phyloP scores from a whole-genome alignment of 306 rosid species.

The Rubus parviflorus region DNA sequence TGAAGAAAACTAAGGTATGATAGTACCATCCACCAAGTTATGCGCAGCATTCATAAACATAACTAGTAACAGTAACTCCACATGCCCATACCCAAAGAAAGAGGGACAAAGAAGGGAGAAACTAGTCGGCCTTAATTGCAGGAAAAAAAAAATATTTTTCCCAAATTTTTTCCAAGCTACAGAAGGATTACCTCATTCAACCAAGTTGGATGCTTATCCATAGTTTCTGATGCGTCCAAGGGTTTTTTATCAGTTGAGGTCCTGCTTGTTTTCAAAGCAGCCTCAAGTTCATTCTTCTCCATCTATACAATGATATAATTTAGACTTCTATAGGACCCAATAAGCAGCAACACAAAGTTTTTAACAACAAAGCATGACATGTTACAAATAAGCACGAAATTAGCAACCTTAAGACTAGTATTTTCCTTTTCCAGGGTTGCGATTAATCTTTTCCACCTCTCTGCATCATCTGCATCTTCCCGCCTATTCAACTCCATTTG shows the following conservation, averaged over 20 bases:
- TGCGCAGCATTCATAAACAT: background rate
- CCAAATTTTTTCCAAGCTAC: background rate
- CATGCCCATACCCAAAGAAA: background rate
- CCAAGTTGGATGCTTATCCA: constrained; percentile 41
- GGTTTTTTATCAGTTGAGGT: constrained; percentile 31
- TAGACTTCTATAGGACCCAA: constrained; percentile 16
- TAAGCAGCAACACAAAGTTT: constrained; percentile 7
- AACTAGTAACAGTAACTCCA: background rate
- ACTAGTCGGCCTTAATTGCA: background rate
- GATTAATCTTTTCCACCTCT: constrained; percentile 52
- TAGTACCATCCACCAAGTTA: background rate
- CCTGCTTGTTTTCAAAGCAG: constrained; percentile 52
- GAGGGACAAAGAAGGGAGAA: background rate
- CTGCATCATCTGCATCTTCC: constrained; percentile 39
- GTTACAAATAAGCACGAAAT: constrained; percentile 13
- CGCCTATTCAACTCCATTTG: constrained; percentile 62
- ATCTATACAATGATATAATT: constrained; percentile 41
- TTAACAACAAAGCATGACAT: constrained; percentile 1
- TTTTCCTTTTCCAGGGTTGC: constrained; percentile 77
- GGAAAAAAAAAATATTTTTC: background rate
- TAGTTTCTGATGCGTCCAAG: constrained; percentile 44
- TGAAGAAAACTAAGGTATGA: too few relatives aligned
- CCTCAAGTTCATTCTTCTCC: constrained; percentile 75
- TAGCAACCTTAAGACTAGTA: constrained; percentile 64
- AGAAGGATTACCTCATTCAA: constrained; percentile 51